These are phyloP conservation scores for Wickerhamomyces bisporus DNA, from an alignment of 805 yeast genomes.

Conservation along the genomic window DNA sequence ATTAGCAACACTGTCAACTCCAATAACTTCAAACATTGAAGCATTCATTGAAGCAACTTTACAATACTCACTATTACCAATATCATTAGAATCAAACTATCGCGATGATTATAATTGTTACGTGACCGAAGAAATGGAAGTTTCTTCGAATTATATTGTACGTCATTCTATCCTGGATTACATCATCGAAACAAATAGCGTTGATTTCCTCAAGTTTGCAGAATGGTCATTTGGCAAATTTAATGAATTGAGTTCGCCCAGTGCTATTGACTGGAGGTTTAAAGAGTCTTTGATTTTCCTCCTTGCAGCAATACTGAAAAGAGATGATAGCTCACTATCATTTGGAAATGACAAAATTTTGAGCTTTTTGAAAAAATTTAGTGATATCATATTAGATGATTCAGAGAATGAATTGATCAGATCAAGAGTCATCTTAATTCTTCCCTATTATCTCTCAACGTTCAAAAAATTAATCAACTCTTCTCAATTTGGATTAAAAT, in stretches of 20 bases:
- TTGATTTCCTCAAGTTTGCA: constrained; percentile 29
- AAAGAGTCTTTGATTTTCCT: constrained; percentile 45
- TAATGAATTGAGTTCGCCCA: neutral
- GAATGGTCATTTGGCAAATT: constrained; percentile 7
- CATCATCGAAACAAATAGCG: constrained; percentile 41
- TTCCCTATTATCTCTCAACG: constrained; percentile 56
- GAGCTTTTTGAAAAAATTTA: neutral
- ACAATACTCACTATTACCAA: constrained; percentile 12
- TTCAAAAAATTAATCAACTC: constrained; percentile 27
- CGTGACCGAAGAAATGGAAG: constrained; percentile 71
- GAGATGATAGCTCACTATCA: neutral
- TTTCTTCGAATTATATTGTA: constrained; percentile 47
- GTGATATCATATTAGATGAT: constrained; percentile 7
- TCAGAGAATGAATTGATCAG: constrained; percentile 33
- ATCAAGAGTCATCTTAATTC: constrained; percentile 42
- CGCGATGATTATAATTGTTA: constrained; percentile 58
- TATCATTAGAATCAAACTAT: constrained; percentile 42
- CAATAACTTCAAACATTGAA: constrained; percentile 8
- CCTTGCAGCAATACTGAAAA: neutral
- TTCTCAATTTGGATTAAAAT: neutral
- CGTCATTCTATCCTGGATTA: constrained; percentile 61
- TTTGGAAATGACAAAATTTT: neutral
- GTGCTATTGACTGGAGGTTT: constrained; percentile 33
- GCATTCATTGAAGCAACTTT: constrained; percentile 15
- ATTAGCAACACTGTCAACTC: constrained; percentile 21